A percentile compares a stretch with the other conserved stretches of the same genome.
These are phyloP conservation scores for Comarum palustre DNA, from an alignment of 306 rosid genomes.

Conservation along the genomic window DNA sequence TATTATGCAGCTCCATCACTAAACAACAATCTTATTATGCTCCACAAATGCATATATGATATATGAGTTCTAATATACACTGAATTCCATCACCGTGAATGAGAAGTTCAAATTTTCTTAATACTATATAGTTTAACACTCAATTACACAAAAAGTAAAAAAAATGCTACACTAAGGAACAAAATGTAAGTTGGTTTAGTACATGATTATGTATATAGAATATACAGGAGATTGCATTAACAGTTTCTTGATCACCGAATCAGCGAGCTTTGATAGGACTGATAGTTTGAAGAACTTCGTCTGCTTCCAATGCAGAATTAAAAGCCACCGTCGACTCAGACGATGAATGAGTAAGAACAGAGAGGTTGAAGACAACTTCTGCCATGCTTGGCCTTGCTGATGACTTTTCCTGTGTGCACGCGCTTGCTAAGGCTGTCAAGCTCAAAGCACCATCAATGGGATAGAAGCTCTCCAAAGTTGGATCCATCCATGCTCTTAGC, in stretches of 20 bases:
- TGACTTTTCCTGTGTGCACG: slow-evolving; percentile 50
- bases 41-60: neutral
- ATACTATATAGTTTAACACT: neutral
- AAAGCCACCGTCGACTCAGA: slow-evolving; percentile 6
- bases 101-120: neutral
- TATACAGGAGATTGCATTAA: neutral
- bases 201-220: neutral
- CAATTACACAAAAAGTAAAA: neutral
- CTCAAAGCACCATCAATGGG: slow-evolving; percentile 51
- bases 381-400: slow-evolving; percentile 31
- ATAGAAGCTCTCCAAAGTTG: slow-evolving; percentile 40
- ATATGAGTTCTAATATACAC: neutral
- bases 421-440: slow-evolving; percentile 52
- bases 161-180: neutral
- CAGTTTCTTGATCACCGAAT: neutral
- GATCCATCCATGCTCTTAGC: slow-evolving; percentile 62
- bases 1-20: neutral
- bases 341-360: slow-evolving; percentile 26
- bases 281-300: slow-evolving; percentile 11
- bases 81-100: neutral
- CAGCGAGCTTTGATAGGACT: slow-evolving; percentile 25
- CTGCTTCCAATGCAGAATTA: slow-evolving; percentile 9
- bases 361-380: slow-evolving; percentile 36
- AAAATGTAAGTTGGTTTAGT: neutral
- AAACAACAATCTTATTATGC: neutral